These are phyloP conservation scores for Coemansia sp. DNA, from an alignment of 192 early-diverging fungal species.

Conservation along the genomic window DNA sequence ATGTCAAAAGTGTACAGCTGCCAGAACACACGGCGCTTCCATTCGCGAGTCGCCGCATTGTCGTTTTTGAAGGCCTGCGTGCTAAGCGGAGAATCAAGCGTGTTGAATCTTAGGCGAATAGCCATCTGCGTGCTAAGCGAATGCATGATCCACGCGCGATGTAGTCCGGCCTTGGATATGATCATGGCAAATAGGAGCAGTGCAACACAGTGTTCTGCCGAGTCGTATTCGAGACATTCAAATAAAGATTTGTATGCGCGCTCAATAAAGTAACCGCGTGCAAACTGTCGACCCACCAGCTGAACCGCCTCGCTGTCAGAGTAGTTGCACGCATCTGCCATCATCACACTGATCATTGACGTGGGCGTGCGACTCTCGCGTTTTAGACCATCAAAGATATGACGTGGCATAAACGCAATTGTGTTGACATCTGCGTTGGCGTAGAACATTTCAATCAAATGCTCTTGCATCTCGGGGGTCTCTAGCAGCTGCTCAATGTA, in stretches of 20 bases:
- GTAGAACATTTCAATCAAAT: conserved; percentile 47
- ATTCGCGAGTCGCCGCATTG: conserved; percentile 30
- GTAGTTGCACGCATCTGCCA: conserved; percentile 43
- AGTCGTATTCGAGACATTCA: conserved; percentile 50
- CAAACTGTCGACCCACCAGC: conserved; percentile 10
- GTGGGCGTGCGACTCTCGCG: conserved; percentile 25
- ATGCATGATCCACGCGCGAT: conserved; percentile 53
- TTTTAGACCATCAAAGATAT: conserved; percentile 30
- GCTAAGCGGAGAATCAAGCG: conserved; percentile 45
- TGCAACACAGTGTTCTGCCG: conserved; percentile 46
- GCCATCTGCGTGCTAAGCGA: conserved; percentile 53
- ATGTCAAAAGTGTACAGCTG: conserved; percentile 47
- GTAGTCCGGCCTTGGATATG: conserved; percentile 37
- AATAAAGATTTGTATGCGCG: conserved; percentile 44
- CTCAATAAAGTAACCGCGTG: conserved; percentile 44
- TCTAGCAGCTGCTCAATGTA: conserved; percentile 5
- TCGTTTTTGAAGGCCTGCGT: conserved; percentile 27
- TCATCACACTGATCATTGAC: conserved; percentile 42
- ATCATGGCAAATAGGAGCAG: conserved; percentile 47
- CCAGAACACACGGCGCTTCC: conserved; percentile 55
- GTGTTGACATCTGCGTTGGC: conserved; percentile 37
- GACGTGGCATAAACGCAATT: conserved; percentile 42
- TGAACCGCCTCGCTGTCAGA: conserved; percentile 16
- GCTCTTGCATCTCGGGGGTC: conserved; percentile 15
- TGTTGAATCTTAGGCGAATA: conserved; percentile 46